These are phyloP conservation scores for Tulasnella sp. DNA, from an alignment of 768 basidiomycete species.

Conservation along the genomic window DNA sequence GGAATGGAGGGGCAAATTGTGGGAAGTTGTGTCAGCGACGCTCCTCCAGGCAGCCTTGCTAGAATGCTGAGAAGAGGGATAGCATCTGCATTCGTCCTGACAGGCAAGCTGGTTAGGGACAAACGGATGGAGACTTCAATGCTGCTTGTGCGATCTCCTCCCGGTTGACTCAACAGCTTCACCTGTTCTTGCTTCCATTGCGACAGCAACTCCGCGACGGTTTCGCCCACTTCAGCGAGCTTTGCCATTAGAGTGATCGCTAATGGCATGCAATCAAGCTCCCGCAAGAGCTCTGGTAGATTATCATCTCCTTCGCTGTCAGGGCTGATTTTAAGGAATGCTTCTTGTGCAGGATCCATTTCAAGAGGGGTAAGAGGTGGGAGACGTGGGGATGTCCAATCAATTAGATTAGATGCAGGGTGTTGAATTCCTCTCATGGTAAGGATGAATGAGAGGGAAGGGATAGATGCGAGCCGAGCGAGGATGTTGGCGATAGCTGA, in stretches of 20 bases:
- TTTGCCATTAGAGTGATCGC: conserved; percentile 29
- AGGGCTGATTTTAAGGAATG: conserved; percentile 20
- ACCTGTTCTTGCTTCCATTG: conserved; percentile 9
- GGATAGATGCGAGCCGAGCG: conserved; percentile 20
- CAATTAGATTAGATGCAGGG: neutral
- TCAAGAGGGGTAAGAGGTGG: neutral
- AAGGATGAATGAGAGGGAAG: conserved; percentile 25
- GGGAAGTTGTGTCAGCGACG: no score
- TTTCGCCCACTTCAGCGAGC: conserved; percentile 12
- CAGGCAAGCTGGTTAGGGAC: conserved; percentile 19
- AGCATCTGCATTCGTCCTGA: conserved; percentile 20
- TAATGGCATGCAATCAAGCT: conserved; percentile 26
- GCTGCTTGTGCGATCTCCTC: conserved; percentile 16
- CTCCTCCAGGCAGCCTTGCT: conserved; percentile 23
- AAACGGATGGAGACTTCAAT: conserved; percentile 21
- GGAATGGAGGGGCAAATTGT: no score
- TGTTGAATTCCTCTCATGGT: conserved; percentile 26
- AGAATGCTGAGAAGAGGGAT: conserved; percentile 21
- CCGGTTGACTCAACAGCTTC: neutral
- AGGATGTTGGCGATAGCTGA: conserved; percentile 23
- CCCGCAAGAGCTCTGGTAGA: conserved; percentile 20
- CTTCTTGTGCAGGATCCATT: conserved; percentile 13
- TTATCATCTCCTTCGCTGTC: conserved; percentile 20
- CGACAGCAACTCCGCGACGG: conserved; percentile 5
- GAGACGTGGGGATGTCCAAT: conserved; percentile 3